Conservation (phyloP, 805 yeast species). For the Candida nitratophila region DNA sequence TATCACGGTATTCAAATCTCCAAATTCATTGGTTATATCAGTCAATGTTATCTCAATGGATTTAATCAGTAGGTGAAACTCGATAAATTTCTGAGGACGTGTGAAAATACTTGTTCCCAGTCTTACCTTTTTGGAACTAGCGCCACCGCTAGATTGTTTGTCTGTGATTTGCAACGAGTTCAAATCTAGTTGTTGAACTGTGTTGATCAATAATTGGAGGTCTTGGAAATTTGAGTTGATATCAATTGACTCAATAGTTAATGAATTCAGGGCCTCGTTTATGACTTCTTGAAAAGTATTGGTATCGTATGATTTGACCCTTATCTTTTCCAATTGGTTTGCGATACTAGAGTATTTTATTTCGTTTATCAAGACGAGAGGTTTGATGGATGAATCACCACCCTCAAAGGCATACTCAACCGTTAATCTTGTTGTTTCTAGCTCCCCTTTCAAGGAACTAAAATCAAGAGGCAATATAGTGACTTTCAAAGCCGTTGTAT, state of each 20-base stretch:
- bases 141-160: neutral
- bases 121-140: neutral
- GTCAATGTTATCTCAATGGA: conserved; percentile 3
- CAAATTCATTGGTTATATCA: conserved; percentile 24
- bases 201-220: conserved; percentile 19
- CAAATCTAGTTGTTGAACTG: conserved; percentile 5
- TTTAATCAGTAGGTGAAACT: neutral
- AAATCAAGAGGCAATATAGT: conserved; percentile 38
- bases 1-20: conserved; percentile 19
- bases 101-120: neutral
- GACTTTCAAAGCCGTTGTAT: conserved; percentile 13
- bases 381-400: neutral
- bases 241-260: conserved; percentile 18
- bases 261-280: conserved; percentile 10
- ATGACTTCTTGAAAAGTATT: conserved; percentile 10
- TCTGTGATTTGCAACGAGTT: no score
- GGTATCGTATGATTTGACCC: conserved; percentile 17
- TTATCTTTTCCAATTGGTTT: neutral
- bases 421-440: conserved; percentile 28
- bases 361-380: conserved; percentile 19
- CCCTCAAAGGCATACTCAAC: conserved; percentile 9
- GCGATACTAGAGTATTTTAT: conserved; percentile 4
- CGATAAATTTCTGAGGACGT: neutral
- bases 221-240: conserved; percentile 20
- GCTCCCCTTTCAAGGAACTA: conserved; percentile 25